phyloP scores from a whole-genome alignment of 2,329 filamentous ascomycete genomes.

The Erysiphe pulchra region DNA sequence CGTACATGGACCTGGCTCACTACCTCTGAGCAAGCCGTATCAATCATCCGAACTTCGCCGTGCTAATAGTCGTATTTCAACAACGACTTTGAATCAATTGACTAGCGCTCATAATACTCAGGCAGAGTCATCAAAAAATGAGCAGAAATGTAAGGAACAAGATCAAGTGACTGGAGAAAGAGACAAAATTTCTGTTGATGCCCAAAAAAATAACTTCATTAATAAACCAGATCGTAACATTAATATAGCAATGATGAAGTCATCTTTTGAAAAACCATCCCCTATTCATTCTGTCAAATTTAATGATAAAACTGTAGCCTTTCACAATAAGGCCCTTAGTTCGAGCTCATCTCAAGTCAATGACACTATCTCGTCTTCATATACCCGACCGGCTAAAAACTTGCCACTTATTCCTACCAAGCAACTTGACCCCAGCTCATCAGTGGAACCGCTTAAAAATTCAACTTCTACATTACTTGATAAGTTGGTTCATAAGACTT shows the following conservation, averaged over 20 bases:
- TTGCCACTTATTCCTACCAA: background rate
- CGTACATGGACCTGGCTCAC: constrained; percentile 44
- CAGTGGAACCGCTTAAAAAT: background rate
- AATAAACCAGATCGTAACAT: background rate
- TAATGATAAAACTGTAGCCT: background rate
- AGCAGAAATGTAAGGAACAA: constrained; percentile 1
- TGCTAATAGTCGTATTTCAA: constrained; percentile 64
- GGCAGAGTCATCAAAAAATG: constrained; percentile 17
- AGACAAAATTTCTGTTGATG: constrained; percentile 15
- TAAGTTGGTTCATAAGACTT: background rate
- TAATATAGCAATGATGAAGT: background rate
- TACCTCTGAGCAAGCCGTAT: constrained; percentile 42
- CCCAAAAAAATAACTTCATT: constrained; percentile 8
- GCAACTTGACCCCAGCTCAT: background rate
- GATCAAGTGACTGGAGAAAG: constrained; percentile 4
- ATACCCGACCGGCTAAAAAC: background rate
- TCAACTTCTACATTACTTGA: background rate
- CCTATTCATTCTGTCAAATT: background rate
- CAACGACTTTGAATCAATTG: constrained; percentile 56
- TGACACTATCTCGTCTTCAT: background rate
- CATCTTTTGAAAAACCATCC: background rate
- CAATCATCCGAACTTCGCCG: constrained; percentile 54
- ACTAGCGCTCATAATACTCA: constrained; percentile 31
- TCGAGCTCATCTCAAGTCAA: background rate
- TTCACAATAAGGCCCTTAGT: too few species aligned